Percentiles rank a stretch among this genome's conserved stretches.
These are phyloP conservation scores for Incumbomyces lentus DNA, from an alignment of 2,329 filamentous ascomycete genomes.

Conservation along the genomic window DNA sequence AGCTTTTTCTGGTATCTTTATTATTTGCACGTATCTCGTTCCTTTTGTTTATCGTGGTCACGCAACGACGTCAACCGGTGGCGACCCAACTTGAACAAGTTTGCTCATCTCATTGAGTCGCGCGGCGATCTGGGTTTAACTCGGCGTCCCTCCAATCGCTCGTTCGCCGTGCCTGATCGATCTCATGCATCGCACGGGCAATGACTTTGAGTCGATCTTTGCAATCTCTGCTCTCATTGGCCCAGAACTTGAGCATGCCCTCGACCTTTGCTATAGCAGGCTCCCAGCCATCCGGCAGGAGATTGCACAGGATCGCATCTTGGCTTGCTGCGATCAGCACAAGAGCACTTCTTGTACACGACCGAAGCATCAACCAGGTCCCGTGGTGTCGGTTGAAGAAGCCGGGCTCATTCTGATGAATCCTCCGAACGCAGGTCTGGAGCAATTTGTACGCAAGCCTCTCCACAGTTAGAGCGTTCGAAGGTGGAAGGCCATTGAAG, in stretches of 20 bases:
- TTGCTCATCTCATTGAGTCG: no score
- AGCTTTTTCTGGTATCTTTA: no score
- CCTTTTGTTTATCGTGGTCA: no score
- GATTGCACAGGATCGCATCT: slow-evolving; percentile 27
- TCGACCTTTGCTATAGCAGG: slow-evolving; percentile 21
- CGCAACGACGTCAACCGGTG: no score
- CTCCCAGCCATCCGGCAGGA: slow-evolving; percentile 23
- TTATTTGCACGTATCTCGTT: no score
- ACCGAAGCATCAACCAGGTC: slow-evolving; percentile 27
- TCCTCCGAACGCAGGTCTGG: slow-evolving; percentile 25
- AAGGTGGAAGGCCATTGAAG: slow-evolving; percentile 21
- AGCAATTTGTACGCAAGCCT: slow-evolving; percentile 24
- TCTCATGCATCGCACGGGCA: slow-evolving; percentile 5
- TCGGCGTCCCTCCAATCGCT: background rate
- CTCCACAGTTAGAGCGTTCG: slow-evolving; percentile 18
- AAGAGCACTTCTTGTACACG: slow-evolving; percentile 25
- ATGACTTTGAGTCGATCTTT: slow-evolving; percentile 21
- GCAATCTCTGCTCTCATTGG: slow-evolving; percentile 21
- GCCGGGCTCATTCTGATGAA: slow-evolving; percentile 25
- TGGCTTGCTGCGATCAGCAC: slow-evolving; percentile 23
- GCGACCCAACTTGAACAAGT: no score
- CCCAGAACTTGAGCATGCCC: slow-evolving; percentile 23
- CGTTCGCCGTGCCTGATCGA: background rate
- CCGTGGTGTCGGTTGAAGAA: slow-evolving; percentile 28
- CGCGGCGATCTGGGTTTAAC: background rate